Percentiles rank a stretch among this genome's conserved stretches.
phyloP scores from a whole-genome alignment of 225 moss, liverwort and hornwort genomes.

The Asterella californica region DNA sequence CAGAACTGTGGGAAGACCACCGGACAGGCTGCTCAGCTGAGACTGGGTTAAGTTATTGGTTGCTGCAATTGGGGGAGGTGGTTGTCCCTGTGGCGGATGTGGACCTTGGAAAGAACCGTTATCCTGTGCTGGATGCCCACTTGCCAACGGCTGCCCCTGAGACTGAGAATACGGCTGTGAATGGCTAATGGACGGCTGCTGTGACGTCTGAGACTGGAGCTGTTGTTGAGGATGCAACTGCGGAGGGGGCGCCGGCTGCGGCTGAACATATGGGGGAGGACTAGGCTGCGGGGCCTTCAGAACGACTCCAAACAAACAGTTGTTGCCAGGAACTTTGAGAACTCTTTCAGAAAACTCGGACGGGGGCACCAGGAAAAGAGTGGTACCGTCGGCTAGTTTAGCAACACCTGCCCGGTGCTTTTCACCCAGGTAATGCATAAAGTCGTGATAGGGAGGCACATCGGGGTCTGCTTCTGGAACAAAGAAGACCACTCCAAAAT shows the following conservation, averaged over 20 bases:
- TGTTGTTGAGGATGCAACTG: slow-evolving; percentile 56
- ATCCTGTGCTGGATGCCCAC: slow-evolving; percentile 46
- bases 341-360: slow-evolving; percentile 98
- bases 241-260: slow-evolving; percentile 46
- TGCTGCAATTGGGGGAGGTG: slow-evolving; percentile 36
- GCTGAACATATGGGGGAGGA: slow-evolving; percentile 36
- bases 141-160: slow-evolving; percentile 13
- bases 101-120: slow-evolving; percentile 54
- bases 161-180: slow-evolving; percentile 45
- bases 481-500: slow-evolving; percentile 96
- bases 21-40: slow-evolving; percentile 61
- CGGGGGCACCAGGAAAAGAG: slow-evolving; percentile 93
- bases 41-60: slow-evolving; percentile 54
- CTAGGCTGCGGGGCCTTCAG: slow-evolving; percentile 56
- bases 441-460: slow-evolving; percentile 94
- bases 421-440: slow-evolving; percentile 98
- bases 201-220: slow-evolving; percentile 50
- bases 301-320: slow-evolving; percentile 96
- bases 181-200: slow-evolving; percentile 46
- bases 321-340: slow-evolving; percentile 94
- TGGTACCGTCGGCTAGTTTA: slow-evolving; percentile 91
- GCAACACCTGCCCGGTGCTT: slow-evolving; percentile 98
- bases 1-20: slow-evolving; percentile 67
- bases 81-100: slow-evolving; percentile 51
- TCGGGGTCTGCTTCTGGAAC: slow-evolving; percentile 97